phyloP scores from a whole-genome alignment of 306 rosid species.

The Cicer chorassanicum region DNA sequence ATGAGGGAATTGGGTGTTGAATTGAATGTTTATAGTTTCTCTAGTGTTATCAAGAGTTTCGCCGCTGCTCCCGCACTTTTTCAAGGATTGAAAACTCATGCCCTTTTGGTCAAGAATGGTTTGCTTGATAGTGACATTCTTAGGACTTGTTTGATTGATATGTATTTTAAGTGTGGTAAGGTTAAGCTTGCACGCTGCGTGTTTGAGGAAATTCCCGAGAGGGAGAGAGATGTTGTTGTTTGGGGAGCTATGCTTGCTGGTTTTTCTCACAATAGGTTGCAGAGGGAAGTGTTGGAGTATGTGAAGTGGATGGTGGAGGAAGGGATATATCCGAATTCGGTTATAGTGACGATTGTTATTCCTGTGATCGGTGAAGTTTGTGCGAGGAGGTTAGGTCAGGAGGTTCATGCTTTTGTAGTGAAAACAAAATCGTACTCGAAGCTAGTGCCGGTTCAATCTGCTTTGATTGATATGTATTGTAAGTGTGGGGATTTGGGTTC shows the following conservation, averaged over 20 bases:
- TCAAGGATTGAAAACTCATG: conserved; percentile 27
- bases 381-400: neutral
- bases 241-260: conserved; percentile 21
- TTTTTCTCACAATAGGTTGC: conserved; percentile 24
- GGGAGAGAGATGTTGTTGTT: conserved; percentile 26
- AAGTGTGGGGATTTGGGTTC: conserved; percentile 7
- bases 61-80: neutral
- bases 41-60: conserved; percentile 1
- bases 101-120: conserved; percentile 14
- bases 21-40: conserved; percentile 26
- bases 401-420: conserved; percentile 13
- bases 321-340: conserved; percentile 12
- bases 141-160: conserved; percentile 23
- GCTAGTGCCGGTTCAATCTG: conserved; percentile 10
- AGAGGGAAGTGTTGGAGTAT: conserved; percentile 19
- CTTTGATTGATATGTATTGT: conserved; percentile 29
- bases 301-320: conserved; percentile 25
- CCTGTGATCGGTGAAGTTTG: conserved; percentile 11
- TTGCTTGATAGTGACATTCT: conserved; percentile 22
- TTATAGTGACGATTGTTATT: conserved; percentile 6
- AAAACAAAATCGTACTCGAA: conserved; percentile 11
- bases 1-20: conserved; percentile 30
- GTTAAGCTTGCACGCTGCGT: conserved; percentile 4
- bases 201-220: conserved; percentile 15
- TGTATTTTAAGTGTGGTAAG: conserved; percentile 27